Evolutionary conservation across 306 rosid species (phyloP).

Genomic region (Notholithocarpus densiflorus): DNA sequence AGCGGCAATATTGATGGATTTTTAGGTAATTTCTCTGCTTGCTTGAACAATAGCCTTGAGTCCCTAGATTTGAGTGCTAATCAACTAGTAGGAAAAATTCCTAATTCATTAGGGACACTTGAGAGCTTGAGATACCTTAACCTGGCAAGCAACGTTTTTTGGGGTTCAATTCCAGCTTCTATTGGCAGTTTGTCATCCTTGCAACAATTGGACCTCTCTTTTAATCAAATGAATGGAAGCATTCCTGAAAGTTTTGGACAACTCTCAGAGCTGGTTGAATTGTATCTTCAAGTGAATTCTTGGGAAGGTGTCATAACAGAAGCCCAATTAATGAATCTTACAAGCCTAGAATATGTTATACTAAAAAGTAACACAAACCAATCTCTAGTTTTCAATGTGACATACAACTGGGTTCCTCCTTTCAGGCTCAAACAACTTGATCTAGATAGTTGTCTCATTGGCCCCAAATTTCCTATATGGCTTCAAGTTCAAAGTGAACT

Average conservation of each 20-base stretch:
- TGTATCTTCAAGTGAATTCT: background rate
- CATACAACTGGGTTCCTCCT: too few relatives aligned
- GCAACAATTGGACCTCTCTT: background rate
- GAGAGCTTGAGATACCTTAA: background rate
- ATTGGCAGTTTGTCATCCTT: constrained; percentile 9
- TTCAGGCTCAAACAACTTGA: too few relatives aligned
- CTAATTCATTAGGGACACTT: constrained; percentile 6
- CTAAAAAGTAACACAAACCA: too few relatives aligned
- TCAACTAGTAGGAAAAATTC: background rate
- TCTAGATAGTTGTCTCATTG: too few relatives aligned
- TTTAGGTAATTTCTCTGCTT: too few relatives aligned
- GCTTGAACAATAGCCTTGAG: background rate
- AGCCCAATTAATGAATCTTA: constrained; percentile 14
- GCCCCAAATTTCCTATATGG: too few relatives aligned
- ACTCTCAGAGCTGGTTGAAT: background rate
- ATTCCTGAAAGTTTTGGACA: constrained; percentile 24
- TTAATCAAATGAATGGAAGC: constrained; percentile 4
- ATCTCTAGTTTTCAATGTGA: too few relatives aligned
- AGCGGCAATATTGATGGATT: too few relatives aligned
- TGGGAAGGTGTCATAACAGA: constrained; percentile 9
- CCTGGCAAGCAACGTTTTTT: background rate
- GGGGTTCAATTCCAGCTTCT: constrained; percentile 20
- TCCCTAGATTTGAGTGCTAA: background rate
- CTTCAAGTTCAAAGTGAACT: too few relatives aligned
- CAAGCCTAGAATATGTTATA: too few relatives aligned